A percentile compares a stretch with the other conserved stretches of the same genome.
Conservation (phyloP, 1,284 basidiomycete species). For the Ceratobasidium sp. region DNA sequence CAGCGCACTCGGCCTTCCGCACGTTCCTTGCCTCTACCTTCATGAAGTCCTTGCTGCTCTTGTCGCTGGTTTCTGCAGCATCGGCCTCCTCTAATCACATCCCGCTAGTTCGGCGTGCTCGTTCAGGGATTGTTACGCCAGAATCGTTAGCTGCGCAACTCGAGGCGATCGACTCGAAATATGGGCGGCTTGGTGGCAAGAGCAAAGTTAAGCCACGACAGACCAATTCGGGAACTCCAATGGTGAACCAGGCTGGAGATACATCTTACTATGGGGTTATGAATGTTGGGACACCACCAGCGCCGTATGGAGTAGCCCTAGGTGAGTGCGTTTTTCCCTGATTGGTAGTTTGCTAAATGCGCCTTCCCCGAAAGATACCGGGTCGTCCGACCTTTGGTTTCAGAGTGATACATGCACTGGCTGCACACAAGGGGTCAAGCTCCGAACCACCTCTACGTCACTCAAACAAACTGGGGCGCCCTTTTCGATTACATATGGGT, state of each 20-base stretch:
- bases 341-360: background rate
- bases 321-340: conserved; percentile 21
- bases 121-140: conserved; percentile 19
- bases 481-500: conserved; percentile 46
- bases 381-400: conserved; percentile 44
- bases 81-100: conserved; percentile 33
- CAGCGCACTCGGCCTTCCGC: background rate
- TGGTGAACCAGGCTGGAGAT: conserved; percentile 37
- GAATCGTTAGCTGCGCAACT: conserved; percentile 31
- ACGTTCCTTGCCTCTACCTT: background rate
- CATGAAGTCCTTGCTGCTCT: conserved; percentile 29
- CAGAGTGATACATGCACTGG: conserved; percentile 13
- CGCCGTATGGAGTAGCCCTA: conserved; percentile 34
- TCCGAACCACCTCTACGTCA: conserved; percentile 31
- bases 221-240: background rate
- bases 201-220: conserved; percentile 22
- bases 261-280: conserved; percentile 38
- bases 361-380: conserved; percentile 29
- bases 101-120: conserved; percentile 36
- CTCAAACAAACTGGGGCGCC: conserved; percentile 26
- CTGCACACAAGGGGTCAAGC: conserved; percentile 14
- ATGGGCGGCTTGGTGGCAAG: background rate
- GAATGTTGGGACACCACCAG: conserved; percentile 38
- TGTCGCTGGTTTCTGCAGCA: conserved; percentile 26
- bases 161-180: conserved; percentile 32